Evolutionary conservation across 306 rosid genomes (phyloP).

Genomic region (Dryas alaskensis): DNA sequence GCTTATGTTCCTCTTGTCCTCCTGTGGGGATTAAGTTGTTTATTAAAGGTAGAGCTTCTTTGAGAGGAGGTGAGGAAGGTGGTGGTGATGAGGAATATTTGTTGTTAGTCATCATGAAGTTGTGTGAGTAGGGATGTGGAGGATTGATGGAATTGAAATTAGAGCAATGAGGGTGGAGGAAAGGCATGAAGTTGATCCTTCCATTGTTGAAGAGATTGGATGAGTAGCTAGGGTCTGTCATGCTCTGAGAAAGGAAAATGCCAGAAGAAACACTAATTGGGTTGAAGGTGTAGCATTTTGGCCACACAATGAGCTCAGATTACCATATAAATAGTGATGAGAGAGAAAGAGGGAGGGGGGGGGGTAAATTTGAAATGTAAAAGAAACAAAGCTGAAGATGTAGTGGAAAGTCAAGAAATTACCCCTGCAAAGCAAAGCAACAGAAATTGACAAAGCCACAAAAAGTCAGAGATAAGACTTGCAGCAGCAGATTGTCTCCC

Average conservation of each 20-base stretch:
- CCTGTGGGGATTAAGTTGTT: conserved; percentile 40
- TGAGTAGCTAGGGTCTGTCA: conserved; percentile 59
- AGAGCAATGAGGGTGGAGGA: conserved; percentile 28
- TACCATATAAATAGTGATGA: not conserved
- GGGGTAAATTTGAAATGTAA: conserved; percentile 25
- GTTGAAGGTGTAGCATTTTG: too few species aligned
- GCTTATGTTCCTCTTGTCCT: conserved; percentile 18
- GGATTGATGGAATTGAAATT: not conserved
- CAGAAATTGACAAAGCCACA: conserved; percentile 25
- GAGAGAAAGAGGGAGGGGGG: conserved; percentile 14
- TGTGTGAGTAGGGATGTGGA: conserved; percentile 10
- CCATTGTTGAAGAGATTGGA: conserved; percentile 33
- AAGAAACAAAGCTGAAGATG: conserved; percentile 30
- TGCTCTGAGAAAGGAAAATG: conserved; percentile 15
- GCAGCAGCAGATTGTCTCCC: conserved; percentile 51
- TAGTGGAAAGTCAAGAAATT: conserved; percentile 44
- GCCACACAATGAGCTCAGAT: not conserved
- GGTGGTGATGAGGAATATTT: conserved; percentile 1
- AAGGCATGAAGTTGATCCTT: conserved; percentile 57
- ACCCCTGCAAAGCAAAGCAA: conserved; percentile 42
- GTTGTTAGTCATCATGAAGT: not conserved
- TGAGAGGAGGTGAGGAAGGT: conserved; percentile 39
- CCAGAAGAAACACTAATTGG: not conserved
- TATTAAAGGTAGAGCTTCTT: conserved; percentile 64
- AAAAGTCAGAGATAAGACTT: conserved; percentile 54